Evolutionary conservation across 2,329 filamentous ascomycete species (phyloP).

Genomic region (Pseudogymnoascus sp.): DNA sequence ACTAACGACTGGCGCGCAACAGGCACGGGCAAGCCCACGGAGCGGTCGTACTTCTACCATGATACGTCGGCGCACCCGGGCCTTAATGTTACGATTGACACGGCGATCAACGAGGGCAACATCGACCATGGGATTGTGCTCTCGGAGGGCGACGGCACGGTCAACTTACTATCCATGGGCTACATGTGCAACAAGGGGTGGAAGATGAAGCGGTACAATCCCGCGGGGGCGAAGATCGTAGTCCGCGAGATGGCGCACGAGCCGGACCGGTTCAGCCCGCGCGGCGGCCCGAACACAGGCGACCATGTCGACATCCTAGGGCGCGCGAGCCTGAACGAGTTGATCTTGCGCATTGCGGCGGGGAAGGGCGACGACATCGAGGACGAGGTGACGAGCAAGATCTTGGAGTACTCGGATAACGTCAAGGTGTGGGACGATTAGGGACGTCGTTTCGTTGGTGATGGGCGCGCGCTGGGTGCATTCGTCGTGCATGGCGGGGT

Average conservation of each 20-base stretch:
- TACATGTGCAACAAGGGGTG: slow-evolving; percentile 98
- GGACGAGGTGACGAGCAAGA: slow-evolving; percentile 71
- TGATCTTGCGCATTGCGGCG: slow-evolving; percentile 78
- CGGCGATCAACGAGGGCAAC: slow-evolving; percentile 47
- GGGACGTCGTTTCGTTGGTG: slow-evolving; percentile 1
- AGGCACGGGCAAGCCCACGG: slow-evolving; percentile 81
- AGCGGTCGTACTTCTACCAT: slow-evolving; percentile 87
- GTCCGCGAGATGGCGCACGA: slow-evolving; percentile 96
- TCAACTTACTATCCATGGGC: slow-evolving; percentile 81
- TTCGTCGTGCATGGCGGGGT: background rate
- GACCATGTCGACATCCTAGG: slow-evolving; percentile 97
- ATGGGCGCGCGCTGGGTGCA: background rate
- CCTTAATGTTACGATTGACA: slow-evolving; percentile 68
- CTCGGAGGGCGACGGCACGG: slow-evolving; percentile 93
- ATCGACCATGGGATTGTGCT: slow-evolving; percentile 87
- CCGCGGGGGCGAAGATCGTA: slow-evolving; percentile 68
- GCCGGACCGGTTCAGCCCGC: slow-evolving; percentile 81
- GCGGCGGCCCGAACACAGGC: slow-evolving; percentile 61
- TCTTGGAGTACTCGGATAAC: slow-evolving; percentile 70
- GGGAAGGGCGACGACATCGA: slow-evolving; percentile 74
- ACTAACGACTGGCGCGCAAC: slow-evolving; percentile 3
- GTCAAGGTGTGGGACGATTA: slow-evolving; percentile 53
- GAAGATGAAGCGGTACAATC: slow-evolving; percentile 90
- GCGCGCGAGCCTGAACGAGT: slow-evolving; percentile 77
- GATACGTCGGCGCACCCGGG: slow-evolving; percentile 55